Conservation (phyloP, 768 basidiomycete genomes). For the Ephemerocybe angulata region DNA sequence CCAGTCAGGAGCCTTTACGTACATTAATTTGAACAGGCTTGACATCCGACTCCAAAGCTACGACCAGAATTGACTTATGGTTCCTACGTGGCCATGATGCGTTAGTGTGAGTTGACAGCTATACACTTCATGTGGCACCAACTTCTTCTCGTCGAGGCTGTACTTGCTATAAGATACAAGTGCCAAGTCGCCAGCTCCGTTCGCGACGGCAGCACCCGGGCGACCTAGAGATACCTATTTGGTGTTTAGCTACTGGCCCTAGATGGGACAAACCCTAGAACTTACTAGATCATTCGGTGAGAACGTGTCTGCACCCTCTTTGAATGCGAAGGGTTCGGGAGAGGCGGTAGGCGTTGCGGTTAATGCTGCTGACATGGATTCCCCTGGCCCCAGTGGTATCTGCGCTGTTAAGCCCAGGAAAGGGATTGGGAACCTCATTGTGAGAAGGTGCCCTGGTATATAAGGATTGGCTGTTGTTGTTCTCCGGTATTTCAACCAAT, state of each 20-base stretch:
- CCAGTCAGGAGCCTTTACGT: conserved; percentile 14
- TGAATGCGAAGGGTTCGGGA: conserved; percentile 50
- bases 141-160: conserved; percentile 74
- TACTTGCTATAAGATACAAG: conserved; percentile 65
- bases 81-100: conserved; percentile 48
- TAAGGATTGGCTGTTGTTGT: neutral
- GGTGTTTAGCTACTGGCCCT: neutral
- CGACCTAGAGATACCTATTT: conserved; percentile 57
- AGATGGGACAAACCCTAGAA: neutral
- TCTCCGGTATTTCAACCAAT: neutral
- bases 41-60: conserved; percentile 50
- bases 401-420: conserved; percentile 56
- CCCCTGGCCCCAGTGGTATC: conserved; percentile 39
- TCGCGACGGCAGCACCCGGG: conserved; percentile 64
- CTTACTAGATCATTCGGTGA: conserved; percentile 62
- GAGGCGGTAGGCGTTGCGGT: conserved; percentile 19
- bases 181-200: conserved; percentile 63
- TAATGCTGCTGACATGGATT: conserved; percentile 4
- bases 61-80: conserved; percentile 62
- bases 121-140: conserved; percentile 22
- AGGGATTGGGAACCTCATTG: conserved; percentile 53
- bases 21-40: conserved; percentile 54
- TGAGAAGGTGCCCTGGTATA: neutral
- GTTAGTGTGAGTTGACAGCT: neutral
- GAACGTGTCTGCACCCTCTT: conserved; percentile 56